Percentiles rank a stretch among this genome's conserved stretches.
phyloP scores from a whole-genome alignment of 306 rosid genomes.

The Begonia masoniana region DNA sequence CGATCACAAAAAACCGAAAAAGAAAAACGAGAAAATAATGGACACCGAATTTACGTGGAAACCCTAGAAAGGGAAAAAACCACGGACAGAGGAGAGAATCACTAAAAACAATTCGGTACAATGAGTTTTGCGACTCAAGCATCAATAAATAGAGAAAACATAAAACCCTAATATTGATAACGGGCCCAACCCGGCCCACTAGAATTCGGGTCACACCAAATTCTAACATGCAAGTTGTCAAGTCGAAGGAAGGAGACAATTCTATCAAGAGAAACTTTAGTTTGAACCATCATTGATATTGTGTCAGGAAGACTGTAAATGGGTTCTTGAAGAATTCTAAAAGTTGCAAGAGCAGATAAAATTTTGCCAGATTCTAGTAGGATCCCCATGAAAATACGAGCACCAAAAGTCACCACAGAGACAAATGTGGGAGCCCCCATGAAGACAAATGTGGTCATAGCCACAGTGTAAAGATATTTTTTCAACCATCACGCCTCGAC shows the following conservation, averaged over 20 bases:
- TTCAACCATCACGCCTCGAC: constrained; percentile 53
- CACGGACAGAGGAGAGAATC: no score
- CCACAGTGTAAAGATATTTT: constrained; percentile 31
- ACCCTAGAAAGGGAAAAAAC: no score
- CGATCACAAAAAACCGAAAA: no score
- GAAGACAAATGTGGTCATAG: constrained; percentile 38
- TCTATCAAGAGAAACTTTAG: constrained; percentile 78
- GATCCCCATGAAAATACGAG: constrained; percentile 58
- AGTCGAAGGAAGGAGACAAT: constrained; percentile 55
- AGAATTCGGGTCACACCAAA: no score
- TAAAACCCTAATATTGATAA: no score
- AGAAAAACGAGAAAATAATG: no score
- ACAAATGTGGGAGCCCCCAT: constrained; percentile 64
- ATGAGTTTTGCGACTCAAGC: no score
- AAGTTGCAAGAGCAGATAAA: constrained; percentile 77
- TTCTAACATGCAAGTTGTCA: no score
- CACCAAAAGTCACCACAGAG: constrained; percentile 62
- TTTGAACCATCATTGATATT: constrained; percentile 55
- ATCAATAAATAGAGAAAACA: no score
- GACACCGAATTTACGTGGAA: no score
- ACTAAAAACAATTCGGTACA: no score
- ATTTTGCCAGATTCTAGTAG: constrained; percentile 87
- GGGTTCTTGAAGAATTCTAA: constrained; percentile 74
- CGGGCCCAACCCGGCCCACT: no score
- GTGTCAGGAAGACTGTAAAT: constrained; percentile 56